Evolutionary conservation across 257 asterid genomes (phyloP).

Genomic region (Leptodermis oblonga): DNA sequence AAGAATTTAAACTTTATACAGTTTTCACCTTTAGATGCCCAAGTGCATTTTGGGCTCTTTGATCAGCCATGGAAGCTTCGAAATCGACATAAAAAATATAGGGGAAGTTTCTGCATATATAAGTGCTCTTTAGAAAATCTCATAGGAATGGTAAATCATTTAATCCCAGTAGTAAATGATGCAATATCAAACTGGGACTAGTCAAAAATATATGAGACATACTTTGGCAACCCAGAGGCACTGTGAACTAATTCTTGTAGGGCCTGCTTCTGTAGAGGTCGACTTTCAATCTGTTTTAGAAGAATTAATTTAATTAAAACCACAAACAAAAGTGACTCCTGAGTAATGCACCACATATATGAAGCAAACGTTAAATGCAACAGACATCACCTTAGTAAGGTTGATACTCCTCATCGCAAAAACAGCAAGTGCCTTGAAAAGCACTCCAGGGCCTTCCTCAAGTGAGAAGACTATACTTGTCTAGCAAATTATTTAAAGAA

Average conservation of each 20-base stretch:
- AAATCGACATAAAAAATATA: constrained; percentile 97
- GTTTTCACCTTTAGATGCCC: constrained; percentile 68
- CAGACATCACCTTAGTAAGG: constrained; percentile 74
- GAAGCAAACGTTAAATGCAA: constrained; percentile 1
- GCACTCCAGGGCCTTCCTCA: constrained; percentile 99
- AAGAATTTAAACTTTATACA: not conserved
- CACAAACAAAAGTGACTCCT: not conserved
- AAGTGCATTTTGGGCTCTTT: constrained; percentile 97
- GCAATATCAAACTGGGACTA: not conserved
- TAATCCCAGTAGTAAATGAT: not conserved
- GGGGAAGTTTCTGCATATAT: constrained; percentile 66
- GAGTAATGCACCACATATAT: not conserved
- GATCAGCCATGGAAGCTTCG: constrained; percentile 99
- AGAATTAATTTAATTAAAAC: not conserved
- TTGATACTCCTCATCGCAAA: constrained; percentile 91
- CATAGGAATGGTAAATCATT: not conserved
- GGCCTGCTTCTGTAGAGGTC: constrained; percentile 87
- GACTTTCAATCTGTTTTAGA: constrained; percentile 81
- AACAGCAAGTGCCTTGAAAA: constrained; percentile 96
- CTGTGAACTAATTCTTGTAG: constrained; percentile 54
- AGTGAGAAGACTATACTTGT: constrained; percentile 98
- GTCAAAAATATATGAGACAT: constrained; percentile 21
- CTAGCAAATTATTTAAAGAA: constrained; percentile 31
- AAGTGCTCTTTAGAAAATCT: not conserved
- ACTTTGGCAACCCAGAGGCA: constrained; percentile 64